phyloP scores from a whole-genome alignment of 1,139 yeast genomes.

The Kluyveromyces marxianus region DNA sequence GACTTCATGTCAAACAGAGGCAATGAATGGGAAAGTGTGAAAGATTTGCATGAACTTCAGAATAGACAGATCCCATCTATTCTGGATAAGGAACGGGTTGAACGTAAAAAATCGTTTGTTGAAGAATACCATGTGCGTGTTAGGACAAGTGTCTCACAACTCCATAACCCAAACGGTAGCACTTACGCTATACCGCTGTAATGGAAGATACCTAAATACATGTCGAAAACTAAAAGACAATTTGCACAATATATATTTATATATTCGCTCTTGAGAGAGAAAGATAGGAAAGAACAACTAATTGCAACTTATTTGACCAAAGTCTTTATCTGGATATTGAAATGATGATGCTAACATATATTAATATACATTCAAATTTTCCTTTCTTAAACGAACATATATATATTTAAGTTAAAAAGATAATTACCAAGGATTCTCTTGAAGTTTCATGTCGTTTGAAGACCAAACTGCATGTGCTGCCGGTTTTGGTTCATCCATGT shows the following conservation, averaged over 20 bases:
- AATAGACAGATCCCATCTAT: constrained; percentile 11
- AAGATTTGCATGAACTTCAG: constrained; percentile 26
- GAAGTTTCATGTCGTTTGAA: constrained; percentile 2
- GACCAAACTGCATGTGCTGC: constrained; percentile 5
- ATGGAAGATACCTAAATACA: not conserved
- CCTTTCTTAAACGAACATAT: too few species aligned
- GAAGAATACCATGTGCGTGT: constrained; percentile 37
- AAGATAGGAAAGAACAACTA: too few species aligned
- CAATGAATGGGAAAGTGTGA: constrained; percentile 29
- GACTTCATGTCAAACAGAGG: constrained; percentile 14
- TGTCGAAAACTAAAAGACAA: not conserved
- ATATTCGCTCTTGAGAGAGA: too few species aligned
- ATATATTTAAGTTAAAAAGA: not conserved
- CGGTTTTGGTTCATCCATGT: constrained; percentile 5
- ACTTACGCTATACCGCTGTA: constrained; percentile 32
- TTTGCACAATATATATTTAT: not conserved
- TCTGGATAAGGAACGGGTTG: constrained; percentile 6
- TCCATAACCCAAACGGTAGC: constrained; percentile 40
- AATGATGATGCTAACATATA: too few species aligned
- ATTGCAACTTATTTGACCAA: too few species aligned
- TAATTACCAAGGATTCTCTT: constrained; percentile 4
- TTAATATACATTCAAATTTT: too few species aligned
- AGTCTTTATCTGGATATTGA: too few species aligned
- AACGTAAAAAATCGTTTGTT: constrained; percentile 6
- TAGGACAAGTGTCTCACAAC: constrained; percentile 36